Evolutionary conservation across 176 grass and related monocot genomes (phyloP).

Genomic region (Musa acuminata): DNA sequence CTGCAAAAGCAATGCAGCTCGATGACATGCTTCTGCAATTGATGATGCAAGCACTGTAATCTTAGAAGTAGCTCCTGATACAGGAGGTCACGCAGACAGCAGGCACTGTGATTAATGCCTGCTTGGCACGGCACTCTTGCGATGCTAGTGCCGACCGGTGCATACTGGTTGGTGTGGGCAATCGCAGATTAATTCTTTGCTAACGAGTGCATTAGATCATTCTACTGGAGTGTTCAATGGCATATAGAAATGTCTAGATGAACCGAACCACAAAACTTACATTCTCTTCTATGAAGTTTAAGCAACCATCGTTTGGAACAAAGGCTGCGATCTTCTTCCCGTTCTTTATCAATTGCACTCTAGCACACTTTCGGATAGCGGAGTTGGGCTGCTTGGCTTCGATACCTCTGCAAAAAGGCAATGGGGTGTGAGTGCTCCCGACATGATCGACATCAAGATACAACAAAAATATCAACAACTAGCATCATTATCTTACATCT

Average conservation of each 20-base stretch:
- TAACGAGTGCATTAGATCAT: neutral
- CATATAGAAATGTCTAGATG: neutral
- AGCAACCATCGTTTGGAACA: neutral
- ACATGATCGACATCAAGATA: too few species aligned
- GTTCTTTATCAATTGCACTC: conserved; percentile 17
- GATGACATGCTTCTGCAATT: too few species aligned
- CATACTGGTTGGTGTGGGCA: too few species aligned
- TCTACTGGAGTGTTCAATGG: neutral
- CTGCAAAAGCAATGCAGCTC: neutral
- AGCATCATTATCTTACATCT: conserved; percentile 2
- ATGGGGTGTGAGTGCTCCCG: too few species aligned
- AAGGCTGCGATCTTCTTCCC: conserved; percentile 9
- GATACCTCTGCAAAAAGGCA: conserved; percentile 2
- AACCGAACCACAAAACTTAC: neutral
- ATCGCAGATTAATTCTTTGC: too few species aligned
- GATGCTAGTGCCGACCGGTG: too few species aligned
- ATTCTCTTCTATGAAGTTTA: conserved; percentile 14
- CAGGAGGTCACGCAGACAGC: too few species aligned
- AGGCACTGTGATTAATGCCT: too few species aligned
- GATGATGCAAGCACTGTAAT: too few species aligned
- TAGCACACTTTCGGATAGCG: conserved; percentile 16
- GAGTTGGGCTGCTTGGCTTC: conserved; percentile 19
- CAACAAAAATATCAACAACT: neutral
- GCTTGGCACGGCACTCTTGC: too few species aligned
- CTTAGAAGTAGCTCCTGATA: too few species aligned